Evolutionary conservation across 2,329 filamentous ascomycete species (phyloP), one percentile per base, ranked within the genome.

Genomic region (Graphilbum ipis-grandicollis): DNA sequence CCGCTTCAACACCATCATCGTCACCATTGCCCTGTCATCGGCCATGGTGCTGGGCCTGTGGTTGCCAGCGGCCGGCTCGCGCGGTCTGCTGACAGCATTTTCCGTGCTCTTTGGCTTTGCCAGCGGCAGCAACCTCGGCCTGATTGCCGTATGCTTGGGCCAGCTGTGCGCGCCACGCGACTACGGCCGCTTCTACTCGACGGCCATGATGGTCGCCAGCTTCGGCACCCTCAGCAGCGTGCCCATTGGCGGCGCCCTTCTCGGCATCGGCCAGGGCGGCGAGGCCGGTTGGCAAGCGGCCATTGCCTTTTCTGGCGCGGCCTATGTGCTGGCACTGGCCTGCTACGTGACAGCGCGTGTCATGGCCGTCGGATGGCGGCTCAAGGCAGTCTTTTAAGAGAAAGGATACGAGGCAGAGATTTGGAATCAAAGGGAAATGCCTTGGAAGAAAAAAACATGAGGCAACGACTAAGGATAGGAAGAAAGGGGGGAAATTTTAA

Each of bases 71-170:
- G 62, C 65, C 1, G 53, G 59, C 26, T 68, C 59, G 1, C 52
- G 63, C n/a, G 52, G 66, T 0, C 50, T 82, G 34, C 60, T 82
- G 2, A 65, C 85, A 37, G 64, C 71, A 2, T 92, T 83, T 47
- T 65, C 70, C 0, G 57, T 83, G 2, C 49, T 82, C 2, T 88
- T 92, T 53, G 84, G 84, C 2, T 83, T 92, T 46, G 76, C 74
- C 1, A 81, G 75, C 37, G 84, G 84, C 5, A 78, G 73, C 44
- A 86, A 86, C 46, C 76, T 93, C 42, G 75, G 72, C 0, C 53
- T 93, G 19, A 78, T 79, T 0, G 83, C 84, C 0, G 82, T 92
- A 0, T 90, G 82, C 45, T 66, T 92, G 1, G 80, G 81, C 2
- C 82, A 90, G 58, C 63, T 90, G 13, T 92, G 83, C 52, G 71